Evolutionary conservation across 305 asterid genomes (phyloP).

Genomic region (Fraxinus sp.): DNA sequence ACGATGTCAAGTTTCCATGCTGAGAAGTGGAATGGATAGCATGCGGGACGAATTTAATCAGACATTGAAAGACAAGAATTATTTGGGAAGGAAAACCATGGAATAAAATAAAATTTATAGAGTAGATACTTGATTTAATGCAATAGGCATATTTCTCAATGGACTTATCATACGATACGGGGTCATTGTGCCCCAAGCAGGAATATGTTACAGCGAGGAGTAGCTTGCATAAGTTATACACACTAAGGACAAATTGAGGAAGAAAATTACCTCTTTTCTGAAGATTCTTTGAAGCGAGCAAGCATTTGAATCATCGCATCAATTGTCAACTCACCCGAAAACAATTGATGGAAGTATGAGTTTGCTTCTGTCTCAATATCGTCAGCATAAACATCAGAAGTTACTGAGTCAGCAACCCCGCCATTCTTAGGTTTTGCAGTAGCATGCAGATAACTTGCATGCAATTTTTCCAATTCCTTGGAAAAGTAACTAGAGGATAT

Average conservation of each 20-base stretch:
- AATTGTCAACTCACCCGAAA: conserved; percentile 67
- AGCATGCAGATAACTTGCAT: conserved; percentile 53
- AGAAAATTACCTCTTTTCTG: conserved; percentile 64
- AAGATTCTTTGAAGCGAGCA: conserved; percentile 80
- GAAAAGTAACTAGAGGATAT: conserved; percentile 58
- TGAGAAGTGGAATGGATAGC: not conserved
- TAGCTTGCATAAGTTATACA: conserved; percentile 4
- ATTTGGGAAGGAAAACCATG: not conserved
- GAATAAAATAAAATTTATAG: not conserved
- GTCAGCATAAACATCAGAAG: conserved; percentile 61
- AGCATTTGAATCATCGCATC: conserved; percentile 89
- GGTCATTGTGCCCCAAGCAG: conserved; percentile 6
- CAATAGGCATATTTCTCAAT: conserved; percentile 18
- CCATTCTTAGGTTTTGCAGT: conserved; percentile 57
- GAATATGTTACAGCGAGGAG: not conserved
- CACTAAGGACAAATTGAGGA: not conserved
- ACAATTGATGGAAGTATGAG: conserved; percentile 85
- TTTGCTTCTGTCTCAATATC: conserved; percentile 85
- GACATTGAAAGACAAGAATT: not conserved
- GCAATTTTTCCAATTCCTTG: conserved; percentile 73
- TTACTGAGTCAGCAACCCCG: conserved; percentile 52
- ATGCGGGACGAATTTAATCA: not conserved
- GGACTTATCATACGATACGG: not conserved
- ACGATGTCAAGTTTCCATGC: not conserved
- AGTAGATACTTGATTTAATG: not conserved